Evolutionary conservation across 345 rosid species (phyloP), one percentile per base, ranked within the genome.

Genomic region (Rhizophora mangle): DNA sequence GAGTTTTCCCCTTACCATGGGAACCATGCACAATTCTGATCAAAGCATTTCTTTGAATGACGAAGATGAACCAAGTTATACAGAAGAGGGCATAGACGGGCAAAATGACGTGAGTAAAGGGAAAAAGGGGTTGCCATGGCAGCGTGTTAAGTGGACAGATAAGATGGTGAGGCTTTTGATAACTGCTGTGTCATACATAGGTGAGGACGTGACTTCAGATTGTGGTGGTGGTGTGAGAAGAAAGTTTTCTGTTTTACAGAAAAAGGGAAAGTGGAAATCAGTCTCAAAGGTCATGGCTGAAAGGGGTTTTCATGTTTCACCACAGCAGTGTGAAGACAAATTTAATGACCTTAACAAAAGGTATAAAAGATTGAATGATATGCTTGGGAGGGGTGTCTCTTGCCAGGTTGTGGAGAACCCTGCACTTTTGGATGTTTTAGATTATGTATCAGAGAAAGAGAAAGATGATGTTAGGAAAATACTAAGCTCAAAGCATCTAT

Each of bases 301-400:
- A 80, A 91, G 95, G 68, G 84, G 90, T 47, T 88, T 72, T 66
- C 93, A 73, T 78, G 98, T 94, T 72, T 94, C 98, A 0, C 97
- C 95, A 21, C 97, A 94, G 83, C 98, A 94, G 72, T 94, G 98
- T 21, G 94, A 91, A 73, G 98, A 93, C 83, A 93, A 90, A 81
- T 93, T 93, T 66, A 89, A 93, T 77, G 97, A 91, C 71, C 89
- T 94, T 64, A 91, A 94, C 76, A 94, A 91, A 68, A 79, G 98
- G 82, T 94, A 94, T 73, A 94, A 91, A 85, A 89, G 81, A 76
- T 91, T 94, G 22, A 91, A 94, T 21, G 98, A 91, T 80, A 88
- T 94, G 86, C 89, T 94, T 51, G 98, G 98, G 20, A 86, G 96
- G 52, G 98, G 98, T 32, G 89, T 88, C 61, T 89, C 90, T 70